Conservation (phyloP, 129 eudicot genomes). For the Saposhnikovia divaricata region DNA sequence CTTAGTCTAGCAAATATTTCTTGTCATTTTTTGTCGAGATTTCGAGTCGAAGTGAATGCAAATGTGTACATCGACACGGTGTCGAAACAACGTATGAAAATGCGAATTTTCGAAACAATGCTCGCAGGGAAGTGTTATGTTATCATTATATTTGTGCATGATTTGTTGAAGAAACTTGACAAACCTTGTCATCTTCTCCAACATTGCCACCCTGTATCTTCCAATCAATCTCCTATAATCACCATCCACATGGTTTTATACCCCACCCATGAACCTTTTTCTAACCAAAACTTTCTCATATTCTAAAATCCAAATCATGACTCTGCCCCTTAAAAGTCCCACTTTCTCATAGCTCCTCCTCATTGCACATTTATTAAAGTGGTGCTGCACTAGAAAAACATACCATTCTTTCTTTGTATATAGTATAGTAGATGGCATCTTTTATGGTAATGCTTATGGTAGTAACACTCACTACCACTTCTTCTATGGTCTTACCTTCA, state of each 20-base stretch:
- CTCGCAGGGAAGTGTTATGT: neutral
- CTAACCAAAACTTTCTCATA: neutral
- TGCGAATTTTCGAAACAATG: neutral
- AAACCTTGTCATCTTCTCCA: slow-evolving; percentile 5
- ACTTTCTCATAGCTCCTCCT: neutral
- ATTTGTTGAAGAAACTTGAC: neutral
- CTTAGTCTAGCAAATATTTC: too few relatives aligned
- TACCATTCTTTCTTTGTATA: neutral
- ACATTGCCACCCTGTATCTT: slow-evolving; percentile 13
- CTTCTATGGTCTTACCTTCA: slow-evolving; percentile 19
- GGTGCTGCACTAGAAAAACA: neutral
- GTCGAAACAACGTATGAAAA: too few relatives aligned
- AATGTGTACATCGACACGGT: neutral
- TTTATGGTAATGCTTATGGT: slow-evolving; percentile 5
- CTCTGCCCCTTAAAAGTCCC: slow-evolving; percentile 6
- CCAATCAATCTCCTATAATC: slow-evolving; percentile 10
- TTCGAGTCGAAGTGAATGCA: too few relatives aligned
- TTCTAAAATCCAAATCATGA: neutral
- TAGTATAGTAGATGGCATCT: slow-evolving; percentile 19
- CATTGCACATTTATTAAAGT: slow-evolving; percentile 19
- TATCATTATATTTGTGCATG: neutral
- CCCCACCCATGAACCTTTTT: neutral
- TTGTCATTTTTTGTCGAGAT: neutral
- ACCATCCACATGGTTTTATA: slow-evolving; percentile 5
- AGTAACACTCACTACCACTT: slow-evolving; percentile 6